Evolutionary conservation across 768 basidiomycete genomes (phyloP), one percentile per base, ranked within the genome.

Genomic region (Mrakia hoshinonis): DNA sequence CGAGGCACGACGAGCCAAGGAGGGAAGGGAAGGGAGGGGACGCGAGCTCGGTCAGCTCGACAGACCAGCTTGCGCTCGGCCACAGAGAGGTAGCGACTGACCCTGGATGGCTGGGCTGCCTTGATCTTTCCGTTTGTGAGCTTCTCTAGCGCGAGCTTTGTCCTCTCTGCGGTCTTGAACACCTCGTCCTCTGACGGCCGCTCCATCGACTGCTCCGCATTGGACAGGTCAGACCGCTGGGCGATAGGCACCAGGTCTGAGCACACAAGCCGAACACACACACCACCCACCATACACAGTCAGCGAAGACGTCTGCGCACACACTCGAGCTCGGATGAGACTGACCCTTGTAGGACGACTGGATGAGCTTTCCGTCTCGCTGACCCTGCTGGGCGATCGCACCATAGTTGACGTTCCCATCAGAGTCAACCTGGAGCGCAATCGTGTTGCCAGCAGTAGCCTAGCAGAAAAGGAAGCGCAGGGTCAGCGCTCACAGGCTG

Each of bases 361-460:
- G 95, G 13, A 98, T 85, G 67, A 87, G 81, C 79, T 91, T 91
- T 75, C 89, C 92, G 1, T 85, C 83, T 26, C 91, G 87, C 77
- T 96, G 91, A 49, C 96, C 96, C 80, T 98, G 93, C 73, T 89
- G 88, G 11, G 95, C 95, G 75, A 98, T 97, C 65, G 91, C 94
- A 80, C 96, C 94, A 78, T 97, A 99, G 74, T 91, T 89, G 65
- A 98, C 93, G 74, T 92, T 94, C 58, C 96, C 96, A 79, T 96
- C 94, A 72, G 86, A 86, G 77, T 99, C 95, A 36, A 98, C 95
- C 84, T 95, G 94, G 4, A 99, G 85, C 6, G 96, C 93, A 11
- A 99, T 85, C 0, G 96, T 98, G 76, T 94, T 95, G 7, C 95
- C 95, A 29, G 90, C 87, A 5, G 90, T 87, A 1, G 90, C 87